phyloP scores from a whole-genome alignment of 192 early-diverging fungal genomes.

The Mortierella alpina region DNA sequence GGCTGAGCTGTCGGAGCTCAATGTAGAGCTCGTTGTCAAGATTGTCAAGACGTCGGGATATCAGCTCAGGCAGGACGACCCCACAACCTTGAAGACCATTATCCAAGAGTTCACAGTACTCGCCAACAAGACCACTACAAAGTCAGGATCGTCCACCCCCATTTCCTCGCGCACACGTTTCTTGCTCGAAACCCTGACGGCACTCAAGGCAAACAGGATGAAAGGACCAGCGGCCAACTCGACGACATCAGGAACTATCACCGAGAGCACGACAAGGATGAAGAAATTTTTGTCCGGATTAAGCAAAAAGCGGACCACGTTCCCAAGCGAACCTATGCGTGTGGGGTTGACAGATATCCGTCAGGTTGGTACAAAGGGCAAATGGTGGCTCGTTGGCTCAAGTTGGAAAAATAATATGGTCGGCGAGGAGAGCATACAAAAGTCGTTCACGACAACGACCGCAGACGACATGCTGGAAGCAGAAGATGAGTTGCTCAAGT shows the following conservation, averaged over 20 bases:
- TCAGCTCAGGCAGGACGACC: slow-evolving; percentile 93
- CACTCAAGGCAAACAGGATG: slow-evolving; percentile 93
- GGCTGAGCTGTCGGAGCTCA: slow-evolving; percentile 79
- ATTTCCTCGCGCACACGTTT: slow-evolving; percentile 81
- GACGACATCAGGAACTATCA: slow-evolving; percentile 60
- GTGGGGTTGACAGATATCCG: slow-evolving; percentile 89
- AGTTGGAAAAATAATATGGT: slow-evolving; percentile 87
- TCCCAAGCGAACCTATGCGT: slow-evolving; percentile 80
- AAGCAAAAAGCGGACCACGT: slow-evolving; percentile 62
- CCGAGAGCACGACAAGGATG: slow-evolving; percentile 75
- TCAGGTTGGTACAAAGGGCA: slow-evolving; percentile 80
- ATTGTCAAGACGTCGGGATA: slow-evolving; percentile 81
- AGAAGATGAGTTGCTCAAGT: slow-evolving; percentile 73
- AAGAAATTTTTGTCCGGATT: slow-evolving; percentile 84
- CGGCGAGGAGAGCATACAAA: slow-evolving; percentile 54
- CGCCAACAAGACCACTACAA: slow-evolving; percentile 44
- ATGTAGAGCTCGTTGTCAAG: slow-evolving; percentile 89
- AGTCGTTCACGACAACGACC: slow-evolving; percentile 38
- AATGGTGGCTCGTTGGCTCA: slow-evolving; percentile 98
- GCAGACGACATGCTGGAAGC: slow-evolving; percentile 57
- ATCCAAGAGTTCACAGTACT: slow-evolving; percentile 71
- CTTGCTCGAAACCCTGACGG: slow-evolving; percentile 94
- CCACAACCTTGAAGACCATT: slow-evolving; percentile 90
- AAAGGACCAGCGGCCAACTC: slow-evolving; percentile 62
- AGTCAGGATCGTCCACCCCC: slow-evolving; percentile 41